Conservation (phyloP, 257 asterid genomes). For the Plantago major region DNA sequence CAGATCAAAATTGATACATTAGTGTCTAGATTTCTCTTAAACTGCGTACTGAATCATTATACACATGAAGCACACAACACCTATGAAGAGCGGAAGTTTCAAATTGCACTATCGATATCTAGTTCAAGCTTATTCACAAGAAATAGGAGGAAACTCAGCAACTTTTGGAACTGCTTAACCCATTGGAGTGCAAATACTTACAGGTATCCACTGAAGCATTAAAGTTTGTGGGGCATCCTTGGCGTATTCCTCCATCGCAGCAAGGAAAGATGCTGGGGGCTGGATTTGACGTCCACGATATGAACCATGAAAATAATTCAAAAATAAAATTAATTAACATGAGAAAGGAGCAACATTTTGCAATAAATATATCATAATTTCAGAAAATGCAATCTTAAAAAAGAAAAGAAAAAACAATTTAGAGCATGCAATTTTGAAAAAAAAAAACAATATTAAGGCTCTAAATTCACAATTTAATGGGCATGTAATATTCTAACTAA, state of each 20-base stretch:
- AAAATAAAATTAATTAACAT: not conserved
- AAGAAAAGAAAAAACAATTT: not conserved
- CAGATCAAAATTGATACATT: not conserved
- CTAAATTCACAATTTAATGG: no score
- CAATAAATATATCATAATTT: not conserved
- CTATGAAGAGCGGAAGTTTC: no score
- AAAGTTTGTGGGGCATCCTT: conserved; percentile 59
- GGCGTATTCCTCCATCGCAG: conserved; percentile 72
- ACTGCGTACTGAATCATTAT: not conserved
- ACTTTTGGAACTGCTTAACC: not conserved
- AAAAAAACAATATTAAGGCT: no score
- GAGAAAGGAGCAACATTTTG: not conserved
- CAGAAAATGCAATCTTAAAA: not conserved
- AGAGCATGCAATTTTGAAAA: not conserved
- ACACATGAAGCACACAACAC: not conserved
- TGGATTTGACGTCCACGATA: conserved; percentile 28
- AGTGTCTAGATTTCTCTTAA: not conserved
- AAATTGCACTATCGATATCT: no score
- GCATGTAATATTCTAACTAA: no score
- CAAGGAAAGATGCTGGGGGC: conserved; percentile 60
- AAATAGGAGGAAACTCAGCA: not conserved
- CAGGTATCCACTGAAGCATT: conserved; percentile 54
- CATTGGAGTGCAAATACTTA: conserved; percentile 26
- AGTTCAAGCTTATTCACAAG: not conserved
- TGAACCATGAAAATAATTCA: conserved; percentile 6